Evolutionary conservation across 768 basidiomycete species (phyloP), one percentile per base, ranked within the genome.

Genomic region (Clitopilus passeckerianus): DNA sequence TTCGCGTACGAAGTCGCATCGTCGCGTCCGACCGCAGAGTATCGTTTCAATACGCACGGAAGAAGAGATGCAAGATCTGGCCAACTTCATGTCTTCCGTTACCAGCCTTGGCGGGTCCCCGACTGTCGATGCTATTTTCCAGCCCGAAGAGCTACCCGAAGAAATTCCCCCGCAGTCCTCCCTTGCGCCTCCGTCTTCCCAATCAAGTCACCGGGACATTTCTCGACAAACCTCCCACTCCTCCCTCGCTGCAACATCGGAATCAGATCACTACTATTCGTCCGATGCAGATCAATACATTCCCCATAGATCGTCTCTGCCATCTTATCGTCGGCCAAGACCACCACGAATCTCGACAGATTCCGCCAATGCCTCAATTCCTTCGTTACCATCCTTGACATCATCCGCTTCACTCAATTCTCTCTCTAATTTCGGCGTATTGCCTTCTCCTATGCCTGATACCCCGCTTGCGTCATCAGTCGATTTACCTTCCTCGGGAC

Each of bases 21-120:
- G 66, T n/a, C 68, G 69, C 41, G 59, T 22, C 10, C 76, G 80
- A 58, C 61, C 73, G 27, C 66, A 66, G 54, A 84, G 81, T 61
- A 63, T 73, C 20, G 74, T 83, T 33, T 84, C 83, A 3, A 67
- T 76, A 6, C 70, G 73, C 12, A 81, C 82, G 9, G 83, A 84
- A 54, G 64, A 70, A 30, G 83, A 85, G 60, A 73, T 85, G 14
- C 67, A 74, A n/a, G 80, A 77, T n/a, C 68, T 84, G 53, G 77
- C 79, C 1, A 82, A 82, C 27, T 68, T 82, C 43, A 72, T 85
- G 59, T 72, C 77, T 10, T 71, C 74, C 12, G 59, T 63, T n/a
- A 30, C 63, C 6, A 56, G 62, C 37, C 27, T 53, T 52, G 50
- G 57, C 22, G 44, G 57, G 16, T 20, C 59, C 34, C 23, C 27